Percentiles rank a stretch among this genome's conserved stretches.
These are phyloP conservation scores for Carex kokanica DNA, from an alignment of 176 grass and related monocot species.

Conservation along the genomic window DNA sequence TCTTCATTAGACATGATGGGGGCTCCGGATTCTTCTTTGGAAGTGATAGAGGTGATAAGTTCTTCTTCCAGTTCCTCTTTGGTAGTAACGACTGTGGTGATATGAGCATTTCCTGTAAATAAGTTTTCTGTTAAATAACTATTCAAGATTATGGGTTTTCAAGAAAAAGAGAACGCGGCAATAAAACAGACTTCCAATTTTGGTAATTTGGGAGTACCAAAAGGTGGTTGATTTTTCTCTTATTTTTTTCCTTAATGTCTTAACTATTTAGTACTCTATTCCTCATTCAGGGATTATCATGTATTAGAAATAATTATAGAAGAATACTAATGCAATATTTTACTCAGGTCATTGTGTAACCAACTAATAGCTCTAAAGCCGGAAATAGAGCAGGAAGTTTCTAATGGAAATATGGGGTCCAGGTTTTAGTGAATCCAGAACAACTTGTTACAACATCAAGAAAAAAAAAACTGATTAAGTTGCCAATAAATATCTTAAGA, in stretches of 20 bases:
- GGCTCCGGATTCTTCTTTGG: constrained; percentile 1
- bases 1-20: background rate
- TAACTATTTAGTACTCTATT: background rate
- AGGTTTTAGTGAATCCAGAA: background rate
- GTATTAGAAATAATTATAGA: background rate
- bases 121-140: background rate
- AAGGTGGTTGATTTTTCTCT: background rate
- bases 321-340: background rate
- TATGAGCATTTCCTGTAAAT: background rate
- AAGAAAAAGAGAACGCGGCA: background rate
- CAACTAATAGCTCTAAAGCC: background rate
- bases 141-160: background rate
- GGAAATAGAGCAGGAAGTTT: background rate
- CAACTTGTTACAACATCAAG: background rate
- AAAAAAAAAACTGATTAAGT: background rate
- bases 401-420: background rate
- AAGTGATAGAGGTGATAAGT: background rate
- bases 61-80: constrained; percentile 10
- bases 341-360: background rate
- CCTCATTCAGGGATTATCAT: background rate
- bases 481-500: constrained; percentile 11
- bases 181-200: background rate
- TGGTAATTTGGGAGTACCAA: background rate
- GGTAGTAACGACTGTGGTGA: background rate
- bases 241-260: background rate